Percentiles rank a stretch among this genome's conserved stretches.
These are phyloP conservation scores for Neurospora tetraspora DNA, from an alignment of 495 filamentous ascomycete species.

Conservation along the genomic window DNA sequence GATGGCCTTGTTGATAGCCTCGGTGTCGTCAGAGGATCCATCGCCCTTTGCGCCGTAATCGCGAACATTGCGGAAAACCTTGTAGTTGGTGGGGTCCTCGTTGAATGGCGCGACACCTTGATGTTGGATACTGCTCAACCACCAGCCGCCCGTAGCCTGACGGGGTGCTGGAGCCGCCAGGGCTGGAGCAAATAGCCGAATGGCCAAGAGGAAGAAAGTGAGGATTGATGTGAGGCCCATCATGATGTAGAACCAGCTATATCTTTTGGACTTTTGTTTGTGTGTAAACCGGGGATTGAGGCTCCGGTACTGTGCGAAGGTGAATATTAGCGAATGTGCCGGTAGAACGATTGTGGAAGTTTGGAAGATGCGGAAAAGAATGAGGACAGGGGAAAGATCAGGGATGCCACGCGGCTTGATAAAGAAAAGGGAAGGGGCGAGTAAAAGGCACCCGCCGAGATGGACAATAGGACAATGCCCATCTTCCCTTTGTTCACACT, in stretches of 20 bases:
- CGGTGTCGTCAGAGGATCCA: conserved; percentile 74
- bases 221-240: conserved; percentile 34
- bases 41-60: conserved; percentile 58
- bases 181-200: conserved; percentile 24
- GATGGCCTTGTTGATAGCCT: conserved; percentile 81
- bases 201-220: conserved; percentile 24
- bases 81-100: conserved; percentile 37
- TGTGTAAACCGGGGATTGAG: conserved; percentile 5
- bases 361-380: conserved; percentile 13
- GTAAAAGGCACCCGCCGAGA: background rate
- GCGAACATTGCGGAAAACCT: conserved; percentile 80
- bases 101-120: conserved; percentile 61
- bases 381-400: conserved; percentile 4
- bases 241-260: conserved; percentile 33
- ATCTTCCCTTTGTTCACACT: background rate
- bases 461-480: background rate
- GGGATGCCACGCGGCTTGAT: conserved; percentile 5
- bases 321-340: background rate
- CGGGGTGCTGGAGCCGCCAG: conserved; percentile 21
- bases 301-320: background rate
- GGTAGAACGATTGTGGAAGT: background rate
- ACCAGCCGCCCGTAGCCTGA: conserved; percentile 43
- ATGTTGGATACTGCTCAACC: conserved; percentile 63
- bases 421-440: background rate
- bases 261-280: conserved; percentile 10